Base-by-base conservation (phyloP, 2,329 filamentous ascomycete genomes). In the Pleochaeta shiraiana region DNA sequence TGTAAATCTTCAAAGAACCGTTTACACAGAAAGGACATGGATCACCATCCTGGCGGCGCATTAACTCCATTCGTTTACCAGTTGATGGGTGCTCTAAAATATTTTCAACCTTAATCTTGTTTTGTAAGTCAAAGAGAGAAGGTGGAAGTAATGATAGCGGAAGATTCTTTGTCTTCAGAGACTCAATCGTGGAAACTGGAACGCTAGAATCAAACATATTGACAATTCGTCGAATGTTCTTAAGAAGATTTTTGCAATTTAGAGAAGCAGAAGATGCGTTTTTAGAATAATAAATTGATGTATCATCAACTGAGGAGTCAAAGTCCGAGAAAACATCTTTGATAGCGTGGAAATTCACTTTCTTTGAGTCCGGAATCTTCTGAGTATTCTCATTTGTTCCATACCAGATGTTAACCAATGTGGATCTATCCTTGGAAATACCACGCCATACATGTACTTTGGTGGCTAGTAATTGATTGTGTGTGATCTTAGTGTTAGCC, bases 231-330 rank as follows among this genome's bases (percentile, higher is more conserved):
- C 19, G 65, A 63, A 50, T 63, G 14, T 33, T 34, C 24, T 12
- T 30, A 1, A 19, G 57, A 30, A n/a, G 12, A 30, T 63, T 31
- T 5, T 53, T 28, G 26, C 11, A 14, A 14, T 4, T 31, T 43
- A n/a, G 28, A 43, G 43, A 16, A 16, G 9, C n/a, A 19, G 16
- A n/a, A 21, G 3, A 19, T 30, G n/a, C 21, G 21, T 61, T 45
- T 47, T 50, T 57, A 14, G 60, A 70, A 83, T 83, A 88, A 55
- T 81, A 75, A 4, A 77, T 73, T 34, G 77, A 66, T 0, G 82
- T 75, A 63, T 85, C 76, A 67, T 87, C 82, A 26, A 93, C 78
- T 60, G 85, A 82, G 0, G 86, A 79, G 71, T 95, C 88, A 2
- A 95, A 75, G 12, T 85, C 81, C 1, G 87, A 77, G 3, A 86